A percentile compares a stretch with the other conserved stretches of the same genome.
Conservation (phyloP, 345 rosid genomes). For the Gossypium mustelinum region DNA sequence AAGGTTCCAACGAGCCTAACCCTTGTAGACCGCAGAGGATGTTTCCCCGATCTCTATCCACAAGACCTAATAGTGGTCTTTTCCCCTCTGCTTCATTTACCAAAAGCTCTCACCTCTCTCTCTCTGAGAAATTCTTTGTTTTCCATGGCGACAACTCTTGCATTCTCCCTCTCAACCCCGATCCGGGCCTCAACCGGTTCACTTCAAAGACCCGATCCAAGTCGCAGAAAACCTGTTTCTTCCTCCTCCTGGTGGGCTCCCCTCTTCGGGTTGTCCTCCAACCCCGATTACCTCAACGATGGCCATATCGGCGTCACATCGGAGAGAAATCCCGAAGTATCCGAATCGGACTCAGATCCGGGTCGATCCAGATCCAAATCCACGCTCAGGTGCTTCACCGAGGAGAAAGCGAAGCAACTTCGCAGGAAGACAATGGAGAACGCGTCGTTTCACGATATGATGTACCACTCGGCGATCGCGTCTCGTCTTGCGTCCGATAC, state of each 20-base stretch:
- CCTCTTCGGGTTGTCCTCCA: conserved; percentile 58
- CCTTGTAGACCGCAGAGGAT: not conserved
- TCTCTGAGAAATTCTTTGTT: not conserved
- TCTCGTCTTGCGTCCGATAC: conserved; percentile 65
- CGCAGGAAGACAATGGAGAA: conserved; percentile 46
- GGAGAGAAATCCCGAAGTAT: conserved; percentile 3
- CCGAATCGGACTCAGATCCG: conserved; percentile 21
- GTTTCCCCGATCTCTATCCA: not conserved
- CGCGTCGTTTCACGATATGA: conserved; percentile 54
- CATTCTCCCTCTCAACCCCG: conserved; percentile 34
- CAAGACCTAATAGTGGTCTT: not conserved
- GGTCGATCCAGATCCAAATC: conserved; percentile 26
- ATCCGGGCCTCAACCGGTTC: conserved; percentile 42
- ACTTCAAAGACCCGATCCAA: conserved; percentile 24
- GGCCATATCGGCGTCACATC: conserved; percentile 1
- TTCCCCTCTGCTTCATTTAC: not conserved
- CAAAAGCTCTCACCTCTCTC: not conserved
- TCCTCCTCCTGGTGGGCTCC: conserved; percentile 60
- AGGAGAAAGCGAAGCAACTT: conserved; percentile 65
- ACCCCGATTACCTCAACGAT: conserved; percentile 54
- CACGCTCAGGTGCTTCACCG: conserved; percentile 49
- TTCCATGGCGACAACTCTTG: conserved; percentile 45
- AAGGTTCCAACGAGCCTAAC: not conserved
- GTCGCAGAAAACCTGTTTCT: conserved; percentile 19
- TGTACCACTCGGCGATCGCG: conserved; percentile 79